Conservation (phyloP, 257 asterid species). For the Echium plantagineum region DNA sequence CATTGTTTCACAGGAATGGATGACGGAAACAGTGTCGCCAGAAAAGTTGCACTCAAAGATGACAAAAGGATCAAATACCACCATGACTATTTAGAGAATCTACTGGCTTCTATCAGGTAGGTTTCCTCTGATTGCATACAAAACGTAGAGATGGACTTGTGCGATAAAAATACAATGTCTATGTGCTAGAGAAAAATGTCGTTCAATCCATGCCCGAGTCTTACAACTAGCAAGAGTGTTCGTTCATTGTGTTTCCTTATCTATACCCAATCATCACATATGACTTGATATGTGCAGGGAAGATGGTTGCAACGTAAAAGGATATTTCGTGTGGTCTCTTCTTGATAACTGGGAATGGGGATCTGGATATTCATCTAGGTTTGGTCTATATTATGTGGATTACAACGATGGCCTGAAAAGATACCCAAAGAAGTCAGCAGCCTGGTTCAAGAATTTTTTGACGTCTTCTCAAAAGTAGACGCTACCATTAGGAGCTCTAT, state of each 20-base stretch:
- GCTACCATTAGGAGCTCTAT: neutral
- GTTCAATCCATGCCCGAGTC: too few relatives aligned
- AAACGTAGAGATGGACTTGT: neutral
- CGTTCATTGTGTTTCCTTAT: too few relatives aligned
- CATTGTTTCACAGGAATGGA: conserved; percentile 57
- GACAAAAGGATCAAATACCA: conserved; percentile 69
- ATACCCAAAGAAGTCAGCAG: conserved; percentile 67
- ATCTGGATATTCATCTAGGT: conserved; percentile 63
- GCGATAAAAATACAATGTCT: too few relatives aligned
- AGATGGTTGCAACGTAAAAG: conserved; percentile 80
- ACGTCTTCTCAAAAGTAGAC: conserved; percentile 12
- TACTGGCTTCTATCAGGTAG: conserved; percentile 61
- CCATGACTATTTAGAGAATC: conserved; percentile 49
- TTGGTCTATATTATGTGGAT: conserved; percentile 78
- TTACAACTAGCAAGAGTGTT: too few relatives aligned
- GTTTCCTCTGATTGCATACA: neutral
- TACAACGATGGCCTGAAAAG: conserved; percentile 58
- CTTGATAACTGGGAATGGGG: conserved; percentile 95
- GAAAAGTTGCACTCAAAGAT: conserved; percentile 45
- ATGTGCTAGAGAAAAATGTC: too few relatives aligned
- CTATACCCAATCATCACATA: neutral
- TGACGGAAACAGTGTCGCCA: conserved; percentile 43
- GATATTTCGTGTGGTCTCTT: conserved; percentile 85
- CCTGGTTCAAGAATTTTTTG: conserved; percentile 75
- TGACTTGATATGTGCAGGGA: conserved; percentile 33